Conservation (phyloP, 140 eudicot species). For the Artemisia princeps region DNA sequence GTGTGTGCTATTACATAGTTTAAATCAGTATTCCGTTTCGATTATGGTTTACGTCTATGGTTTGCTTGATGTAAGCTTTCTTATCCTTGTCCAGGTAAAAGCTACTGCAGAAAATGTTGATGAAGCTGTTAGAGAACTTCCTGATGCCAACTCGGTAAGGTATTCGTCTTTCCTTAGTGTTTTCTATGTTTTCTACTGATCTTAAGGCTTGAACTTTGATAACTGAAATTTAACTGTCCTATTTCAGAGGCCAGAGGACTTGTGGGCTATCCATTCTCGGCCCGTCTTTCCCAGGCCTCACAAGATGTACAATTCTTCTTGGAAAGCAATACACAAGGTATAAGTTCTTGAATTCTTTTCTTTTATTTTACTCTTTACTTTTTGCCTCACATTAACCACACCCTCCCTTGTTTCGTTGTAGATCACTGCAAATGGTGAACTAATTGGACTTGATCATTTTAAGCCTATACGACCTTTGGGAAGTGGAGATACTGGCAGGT, state of each 20-base stretch:
- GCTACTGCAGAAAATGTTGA: conserved; percentile 94
- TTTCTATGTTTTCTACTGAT: background rate
- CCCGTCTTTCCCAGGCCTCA: conserved; percentile 84
- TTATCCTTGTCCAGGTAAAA: conserved; percentile 55
- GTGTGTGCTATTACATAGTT: no score
- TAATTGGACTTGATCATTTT: conserved; percentile 74
- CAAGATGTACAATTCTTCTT: conserved; percentile 54
- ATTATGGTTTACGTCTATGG: background rate
- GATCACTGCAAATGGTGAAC: conserved; percentile 66
- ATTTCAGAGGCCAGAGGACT: conserved; percentile 87
- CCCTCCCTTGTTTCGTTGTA: conserved; percentile 26
- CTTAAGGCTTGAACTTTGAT: background rate
- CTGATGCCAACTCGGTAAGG: conserved; percentile 99
- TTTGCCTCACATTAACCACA: background rate
- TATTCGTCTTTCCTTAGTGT: conserved; percentile 43
- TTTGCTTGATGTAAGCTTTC: background rate
- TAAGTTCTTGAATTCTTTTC: background rate
- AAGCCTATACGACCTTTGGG: conserved; percentile 91
- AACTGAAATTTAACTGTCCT: background rate
- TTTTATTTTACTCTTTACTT: no score
- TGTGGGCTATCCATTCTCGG: conserved; percentile 95
- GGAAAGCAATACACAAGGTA: conserved; percentile 90
- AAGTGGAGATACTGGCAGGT: conserved; percentile 99
- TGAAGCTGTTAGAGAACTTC: conserved; percentile 97
- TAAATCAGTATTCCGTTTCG: background rate